Percentiles rank a stretch among this genome's conserved stretches.
phyloP scores from a whole-genome alignment of 257 asterid genomes.

The Echium plantagineum region DNA sequence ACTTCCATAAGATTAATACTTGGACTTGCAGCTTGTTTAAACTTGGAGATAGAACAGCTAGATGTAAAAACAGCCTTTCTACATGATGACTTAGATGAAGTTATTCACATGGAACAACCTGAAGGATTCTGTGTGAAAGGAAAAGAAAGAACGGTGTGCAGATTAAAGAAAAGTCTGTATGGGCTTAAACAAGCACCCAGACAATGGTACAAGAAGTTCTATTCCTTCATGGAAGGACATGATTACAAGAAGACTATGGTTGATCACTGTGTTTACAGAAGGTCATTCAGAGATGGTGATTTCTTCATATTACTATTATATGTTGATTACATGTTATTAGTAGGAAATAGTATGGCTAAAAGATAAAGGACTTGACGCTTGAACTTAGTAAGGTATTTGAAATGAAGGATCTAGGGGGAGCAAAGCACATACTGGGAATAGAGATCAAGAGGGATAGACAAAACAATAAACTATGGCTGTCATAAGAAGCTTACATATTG shows the following conservation, averaged over 20 bases:
- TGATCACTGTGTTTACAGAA: background rate
- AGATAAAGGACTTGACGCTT: too few relatives aligned
- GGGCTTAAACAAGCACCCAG: background rate
- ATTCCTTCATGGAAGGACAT: background rate
- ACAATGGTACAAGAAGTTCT: background rate
- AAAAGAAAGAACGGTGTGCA: background rate
- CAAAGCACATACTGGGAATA: too few relatives aligned
- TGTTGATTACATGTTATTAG: too few relatives aligned
- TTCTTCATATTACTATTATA: too few relatives aligned
- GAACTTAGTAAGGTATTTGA: too few relatives aligned
- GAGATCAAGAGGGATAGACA: too few relatives aligned
- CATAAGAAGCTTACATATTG: too few relatives aligned
- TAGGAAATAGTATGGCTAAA: too few relatives aligned
- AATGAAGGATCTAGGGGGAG: too few relatives aligned
- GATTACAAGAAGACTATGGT: background rate
- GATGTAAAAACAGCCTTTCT: background rate
- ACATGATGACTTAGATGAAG: background rate
- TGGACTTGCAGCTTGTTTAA: background rate
- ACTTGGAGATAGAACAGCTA: background rate
- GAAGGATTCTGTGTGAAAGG: background rate
- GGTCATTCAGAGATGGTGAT: too few relatives aligned
- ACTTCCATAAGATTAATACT: background rate
- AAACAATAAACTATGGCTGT: too few relatives aligned
- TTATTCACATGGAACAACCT: background rate
- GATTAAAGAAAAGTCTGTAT: background rate